These are phyloP conservation scores for Wickerhamiella kazuoi DNA, from an alignment of 805 yeast genomes.

Conservation along the genomic window DNA sequence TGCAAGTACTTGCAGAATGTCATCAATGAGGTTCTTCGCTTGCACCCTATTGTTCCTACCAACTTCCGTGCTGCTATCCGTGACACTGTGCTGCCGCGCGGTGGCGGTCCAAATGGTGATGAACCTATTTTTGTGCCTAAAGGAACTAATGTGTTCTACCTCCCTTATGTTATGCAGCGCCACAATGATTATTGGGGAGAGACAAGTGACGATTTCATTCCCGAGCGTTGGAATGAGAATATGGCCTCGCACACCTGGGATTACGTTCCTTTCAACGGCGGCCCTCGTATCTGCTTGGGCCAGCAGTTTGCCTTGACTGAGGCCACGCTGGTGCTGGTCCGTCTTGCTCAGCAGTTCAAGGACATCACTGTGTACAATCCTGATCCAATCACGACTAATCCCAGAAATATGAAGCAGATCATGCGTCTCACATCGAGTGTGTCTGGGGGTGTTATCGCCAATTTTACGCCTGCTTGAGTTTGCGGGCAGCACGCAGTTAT, in stretches of 20 bases:
- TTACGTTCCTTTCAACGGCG: slow-evolving; percentile 37
- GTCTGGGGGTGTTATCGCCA: slow-evolving; percentile 10
- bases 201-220: slow-evolving; percentile 29
- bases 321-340: slow-evolving; percentile 28
- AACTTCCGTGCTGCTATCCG: slow-evolving; percentile 30
- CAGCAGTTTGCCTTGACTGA: slow-evolving; percentile 41
- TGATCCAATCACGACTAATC: slow-evolving; percentile 3
- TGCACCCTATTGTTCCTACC: slow-evolving; percentile 35
- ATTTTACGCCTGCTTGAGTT: background rate
- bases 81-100: slow-evolving; percentile 33
- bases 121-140: slow-evolving; percentile 27
- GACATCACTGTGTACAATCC: slow-evolving; percentile 10
- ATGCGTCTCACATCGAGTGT: slow-evolving; percentile 14
- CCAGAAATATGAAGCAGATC: slow-evolving; percentile 6
- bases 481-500: too few species aligned
- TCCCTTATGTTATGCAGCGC: slow-evolving; percentile 29
- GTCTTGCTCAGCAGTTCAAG: slow-evolving; percentile 23
- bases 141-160: slow-evolving; percentile 27
- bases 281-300: slow-evolving; percentile 38
- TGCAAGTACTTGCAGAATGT: slow-evolving; percentile 31
- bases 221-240: slow-evolving; percentile 31
- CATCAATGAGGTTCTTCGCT: slow-evolving; percentile 31
- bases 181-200: slow-evolving; percentile 26
- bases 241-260: slow-evolving; percentile 28
- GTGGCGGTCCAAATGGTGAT: slow-evolving; percentile 29